Conservation (phyloP, 116 monocot species). For the Papilionanthe hybrid region DNA sequence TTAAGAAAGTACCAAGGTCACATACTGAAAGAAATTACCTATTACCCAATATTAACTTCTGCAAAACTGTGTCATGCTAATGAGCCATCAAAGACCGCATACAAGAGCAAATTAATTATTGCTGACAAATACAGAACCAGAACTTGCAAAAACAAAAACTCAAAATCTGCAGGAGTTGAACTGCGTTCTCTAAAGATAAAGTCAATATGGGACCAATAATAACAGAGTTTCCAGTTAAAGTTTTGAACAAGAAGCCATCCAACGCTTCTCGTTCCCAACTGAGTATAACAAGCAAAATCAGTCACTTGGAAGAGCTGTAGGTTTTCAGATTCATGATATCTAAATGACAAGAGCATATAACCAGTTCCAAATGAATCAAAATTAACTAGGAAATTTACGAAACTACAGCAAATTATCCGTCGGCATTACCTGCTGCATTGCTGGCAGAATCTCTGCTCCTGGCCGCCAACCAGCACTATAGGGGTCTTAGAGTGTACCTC, state of each 20-base stretch:
- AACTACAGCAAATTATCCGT: background rate
- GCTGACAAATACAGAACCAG: background rate
- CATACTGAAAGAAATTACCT: background rate
- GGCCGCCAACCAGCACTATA: conserved; percentile 61
- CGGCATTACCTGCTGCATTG: conserved; percentile 87
- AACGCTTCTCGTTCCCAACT: background rate
- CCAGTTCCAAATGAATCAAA: conserved; percentile 3
- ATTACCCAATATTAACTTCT: background rate
- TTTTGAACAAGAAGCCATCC: background rate
- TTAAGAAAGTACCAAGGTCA: background rate
- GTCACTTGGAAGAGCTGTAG: background rate
- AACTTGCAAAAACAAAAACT: background rate
- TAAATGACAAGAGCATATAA: background rate
- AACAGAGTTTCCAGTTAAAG: background rate
- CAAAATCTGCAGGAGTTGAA: background rate
- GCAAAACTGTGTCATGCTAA: background rate
- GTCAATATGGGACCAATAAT: background rate
- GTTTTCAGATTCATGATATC: background rate
- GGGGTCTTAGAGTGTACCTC: conserved; percentile 84
- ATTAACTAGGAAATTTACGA: background rate
- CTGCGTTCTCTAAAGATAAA: background rate
- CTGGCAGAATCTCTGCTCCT: conserved; percentile 88
- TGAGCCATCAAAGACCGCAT: background rate
- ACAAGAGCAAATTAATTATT: background rate
- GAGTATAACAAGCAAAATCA: background rate